Conservation (phyloP, 2,329 filamentous ascomycete species). For the Periconia digitata region DNA sequence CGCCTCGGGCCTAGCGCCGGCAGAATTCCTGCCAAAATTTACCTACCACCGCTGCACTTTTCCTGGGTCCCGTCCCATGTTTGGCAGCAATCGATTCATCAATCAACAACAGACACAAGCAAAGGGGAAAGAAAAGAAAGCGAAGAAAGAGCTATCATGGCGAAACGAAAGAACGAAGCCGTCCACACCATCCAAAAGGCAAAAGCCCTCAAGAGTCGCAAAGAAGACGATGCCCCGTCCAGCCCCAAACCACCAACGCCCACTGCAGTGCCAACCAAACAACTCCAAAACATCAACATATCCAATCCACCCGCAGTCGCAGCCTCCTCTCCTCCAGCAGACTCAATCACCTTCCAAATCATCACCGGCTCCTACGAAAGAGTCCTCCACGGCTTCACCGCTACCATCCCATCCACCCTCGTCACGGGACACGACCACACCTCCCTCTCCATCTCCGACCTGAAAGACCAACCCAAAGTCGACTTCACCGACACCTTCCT, state of each 20-base stretch:
- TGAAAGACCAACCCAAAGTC: conserved; percentile 41
- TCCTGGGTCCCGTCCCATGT: too few species aligned
- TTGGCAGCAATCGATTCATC: too few species aligned
- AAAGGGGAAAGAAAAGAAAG: not conserved
- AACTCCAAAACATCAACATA: conserved; percentile 17
- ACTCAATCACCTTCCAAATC: conserved; percentile 69
- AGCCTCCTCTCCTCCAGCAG: conserved; percentile 9
- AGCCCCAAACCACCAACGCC: conserved; percentile 19
- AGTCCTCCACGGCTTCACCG: conserved; percentile 85
- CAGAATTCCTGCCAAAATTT: conserved; percentile 24
- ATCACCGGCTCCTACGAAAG: conserved; percentile 93
- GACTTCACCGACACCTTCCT: conserved; percentile 91
- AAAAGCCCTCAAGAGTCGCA: conserved; percentile 30
- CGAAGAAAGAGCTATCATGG: conserved; percentile 22
- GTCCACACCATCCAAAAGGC: conserved; percentile 17
- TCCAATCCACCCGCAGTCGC: not conserved
- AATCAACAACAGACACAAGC: not conserved
- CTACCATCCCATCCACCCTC: conserved; percentile 58
- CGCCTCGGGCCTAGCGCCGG: conserved; percentile 18
- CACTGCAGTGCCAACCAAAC: conserved; percentile 18
- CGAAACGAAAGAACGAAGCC: conserved; percentile 40
- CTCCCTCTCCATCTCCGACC: conserved; percentile 7
- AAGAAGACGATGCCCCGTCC: conserved; percentile 20
- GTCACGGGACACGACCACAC: conserved; percentile 29
- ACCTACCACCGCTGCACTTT: too few species aligned